Evolutionary conservation across 2,329 filamentous ascomycete genomes (phyloP), one percentile per base, ranked within the genome.

Genomic region (Ascochyta fabae): DNA sequence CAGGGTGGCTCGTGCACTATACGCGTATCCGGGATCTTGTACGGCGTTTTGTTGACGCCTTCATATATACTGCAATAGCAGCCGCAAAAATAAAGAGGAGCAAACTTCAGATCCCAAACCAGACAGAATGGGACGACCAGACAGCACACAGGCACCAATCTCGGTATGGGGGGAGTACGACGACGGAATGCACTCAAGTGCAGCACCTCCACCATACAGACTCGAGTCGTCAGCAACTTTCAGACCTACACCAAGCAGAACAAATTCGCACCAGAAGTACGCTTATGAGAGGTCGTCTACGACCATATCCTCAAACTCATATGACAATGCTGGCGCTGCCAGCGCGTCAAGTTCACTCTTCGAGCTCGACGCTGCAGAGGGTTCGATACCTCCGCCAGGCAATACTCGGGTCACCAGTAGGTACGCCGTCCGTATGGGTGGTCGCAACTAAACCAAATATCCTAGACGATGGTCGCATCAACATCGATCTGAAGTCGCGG

Each of bases 401-500:
- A 4, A 56, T 22, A 64, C 62, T n/a, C 51, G 46, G 5, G 58
- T 59, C 12, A 65, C 60, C 16, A 35, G 62, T 59, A 24, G 5
- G 48, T 51, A 16, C 15, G 31, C 19, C 29, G 1, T 19, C 6
- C 8, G 4, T 22, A 19, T 19, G 10, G 16, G 31, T 0, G 3
- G 15, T 1, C 1, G 3, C 1, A 23, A 9, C 27, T 45, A 4
- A 40, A 23, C 59, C 8, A 58, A 13, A 1, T 13, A 6, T 10
- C 15, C 12, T 19, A 69, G 65, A 57, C 31, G 66, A 71, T 38
- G 68, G 67, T 42, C 65, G 63, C 27, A 58, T 71, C 33, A 49
- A 69, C 15, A 67, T 71, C 19, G 61, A 70, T 43, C 60, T 71
- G 16, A 45, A 66, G n/a, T 66, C 66, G 2, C 40, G 46, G n/a